A percentile compares a stretch with the other conserved stretches of the same genome.
phyloP scores from a whole-genome alignment of 345 rosid species.

The Syzygium oleosum region DNA sequence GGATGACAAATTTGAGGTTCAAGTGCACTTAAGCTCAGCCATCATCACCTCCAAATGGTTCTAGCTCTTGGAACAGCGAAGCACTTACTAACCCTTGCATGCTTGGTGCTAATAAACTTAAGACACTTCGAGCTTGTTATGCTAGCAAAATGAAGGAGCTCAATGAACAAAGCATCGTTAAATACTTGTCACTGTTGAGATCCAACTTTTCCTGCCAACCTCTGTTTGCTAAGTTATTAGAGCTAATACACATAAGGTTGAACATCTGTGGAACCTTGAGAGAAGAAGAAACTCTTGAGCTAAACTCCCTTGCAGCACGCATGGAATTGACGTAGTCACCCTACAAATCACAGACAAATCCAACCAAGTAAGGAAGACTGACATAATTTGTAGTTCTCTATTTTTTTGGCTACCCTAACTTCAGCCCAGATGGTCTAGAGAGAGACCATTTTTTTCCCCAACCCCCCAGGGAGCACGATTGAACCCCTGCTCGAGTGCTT shows the following conservation, averaged over 20 bases:
- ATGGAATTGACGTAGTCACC: constrained; percentile 74
- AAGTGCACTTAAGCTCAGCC: background rate
- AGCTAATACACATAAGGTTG: background rate
- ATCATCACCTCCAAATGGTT: background rate
- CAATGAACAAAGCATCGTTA: background rate
- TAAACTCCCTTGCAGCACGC: constrained; percentile 85
- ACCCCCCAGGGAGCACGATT: background rate
- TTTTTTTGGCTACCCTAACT: background rate
- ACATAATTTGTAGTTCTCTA: background rate
- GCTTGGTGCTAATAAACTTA: background rate
- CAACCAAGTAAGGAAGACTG: background rate
- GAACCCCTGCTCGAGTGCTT: background rate
- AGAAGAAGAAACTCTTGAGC: constrained; percentile 60
- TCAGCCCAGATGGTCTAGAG: background rate
- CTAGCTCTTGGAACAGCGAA: background rate
- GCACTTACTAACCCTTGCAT: background rate
- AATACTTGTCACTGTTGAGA: background rate
- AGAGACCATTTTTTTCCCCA: background rate
- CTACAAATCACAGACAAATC: constrained; percentile 22
- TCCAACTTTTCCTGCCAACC: background rate
- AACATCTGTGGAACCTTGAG: constrained; percentile 46
- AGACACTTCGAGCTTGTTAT: background rate
- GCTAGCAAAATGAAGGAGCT: background rate
- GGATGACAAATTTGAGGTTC: background rate
- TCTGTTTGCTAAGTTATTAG: background rate